Evolutionary conservation across 78 protist species (phyloP), one percentile per base, ranked within the genome.

Genomic region (Chrysochromulina parva): DNA sequence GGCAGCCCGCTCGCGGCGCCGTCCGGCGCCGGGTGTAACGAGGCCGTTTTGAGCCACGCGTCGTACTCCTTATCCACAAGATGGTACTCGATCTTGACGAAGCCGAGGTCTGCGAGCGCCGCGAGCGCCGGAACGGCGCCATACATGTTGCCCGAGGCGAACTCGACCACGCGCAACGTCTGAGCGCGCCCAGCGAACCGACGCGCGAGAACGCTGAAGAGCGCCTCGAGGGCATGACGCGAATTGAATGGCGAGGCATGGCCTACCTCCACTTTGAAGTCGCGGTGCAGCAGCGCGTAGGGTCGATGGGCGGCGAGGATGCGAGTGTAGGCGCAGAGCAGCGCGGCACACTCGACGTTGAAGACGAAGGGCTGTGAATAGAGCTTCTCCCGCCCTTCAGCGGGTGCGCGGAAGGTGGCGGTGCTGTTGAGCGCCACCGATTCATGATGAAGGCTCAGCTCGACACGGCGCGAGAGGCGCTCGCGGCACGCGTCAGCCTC

Each of bases 251-350:
- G 71, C 28, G 71, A 65, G 71, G 71, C 71, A 17, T 65, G 71
- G 28, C 71, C 71, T 17, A 17, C 14, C 28, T 17, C 7, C 28
- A 3, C n/a, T 17, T 65, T 65, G 71, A 65, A 65, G 71, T 3
- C 28, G 71, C 24, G 71, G n/a, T 65, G 71, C 28, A 5, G 22
- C 71, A 20, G n/a, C 28, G 71, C 71, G 71, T 65, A 65, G 71
- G 71, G 71, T 17, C 7, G 71, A 6, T 6, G 7, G 28, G 71
- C 10, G 28, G 71, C 71, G 28, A 65, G 71, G n/a, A 17, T 17
- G 71, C 71, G 71, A 6, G 71, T 65, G 71, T 65, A 65, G 28
- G 71, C 71, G 71, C 71, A 65, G n/a, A 65, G 71, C 71, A 65
- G 71, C 71, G 71, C 71, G 71, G 5, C 14, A 17, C 71, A 65